These are phyloP conservation scores for Penicillium sp. DNA, from an alignment of 2,329 filamentous ascomycete genomes.

Conservation along the genomic window DNA sequence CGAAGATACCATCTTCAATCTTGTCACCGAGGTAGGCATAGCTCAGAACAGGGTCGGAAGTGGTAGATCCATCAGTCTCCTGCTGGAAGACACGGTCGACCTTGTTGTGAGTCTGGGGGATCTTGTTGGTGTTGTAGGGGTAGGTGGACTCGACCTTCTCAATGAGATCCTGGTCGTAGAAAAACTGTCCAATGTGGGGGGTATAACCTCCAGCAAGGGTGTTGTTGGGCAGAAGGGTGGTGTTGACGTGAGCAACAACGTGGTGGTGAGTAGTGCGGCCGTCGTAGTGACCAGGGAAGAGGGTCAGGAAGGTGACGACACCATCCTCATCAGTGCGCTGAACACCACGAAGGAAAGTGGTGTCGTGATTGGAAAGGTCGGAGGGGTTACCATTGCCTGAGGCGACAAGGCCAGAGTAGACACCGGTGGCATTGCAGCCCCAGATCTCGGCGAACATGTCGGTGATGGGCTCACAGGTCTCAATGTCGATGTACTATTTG, in stretches of 20 bases:
- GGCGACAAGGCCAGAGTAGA: slow-evolving; percentile 5
- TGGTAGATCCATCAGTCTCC: neutral
- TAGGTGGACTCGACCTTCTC: slow-evolving; percentile 9
- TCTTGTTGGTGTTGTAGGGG: slow-evolving; percentile 7
- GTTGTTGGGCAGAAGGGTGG: slow-evolving; percentile 4
- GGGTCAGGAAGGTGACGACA: slow-evolving; percentile 7
- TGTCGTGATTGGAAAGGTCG: slow-evolving; percentile 9
- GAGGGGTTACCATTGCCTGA: slow-evolving; percentile 1
- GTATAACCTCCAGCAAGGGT: slow-evolving; percentile 3
- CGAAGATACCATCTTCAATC: slow-evolving; percentile 1
- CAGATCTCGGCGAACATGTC: slow-evolving; percentile 7
- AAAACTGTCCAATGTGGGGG: slow-evolving; percentile 11
- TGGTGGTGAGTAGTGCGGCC: slow-evolving; percentile 10
- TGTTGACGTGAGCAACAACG: slow-evolving; percentile 8
- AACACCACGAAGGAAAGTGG: slow-evolving; percentile 10
- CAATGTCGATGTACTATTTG: slow-evolving; percentile 5
- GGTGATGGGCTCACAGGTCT: slow-evolving; percentile 10
- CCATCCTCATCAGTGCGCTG: slow-evolving; percentile 7
- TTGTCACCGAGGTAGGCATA: neutral
- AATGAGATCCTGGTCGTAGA: slow-evolving; percentile 9
- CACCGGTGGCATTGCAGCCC: slow-evolving; percentile 11
- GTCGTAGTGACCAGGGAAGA: slow-evolving; percentile 10
- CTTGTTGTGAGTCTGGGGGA: neutral
- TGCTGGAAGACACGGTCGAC: neutral
- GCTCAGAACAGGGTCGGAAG: neutral